Evolutionary conservation across 2,329 filamentous ascomycete genomes (phyloP), one percentile per base, ranked within the genome.

Genomic region (Allantophomopsis cytisporea): DNA sequence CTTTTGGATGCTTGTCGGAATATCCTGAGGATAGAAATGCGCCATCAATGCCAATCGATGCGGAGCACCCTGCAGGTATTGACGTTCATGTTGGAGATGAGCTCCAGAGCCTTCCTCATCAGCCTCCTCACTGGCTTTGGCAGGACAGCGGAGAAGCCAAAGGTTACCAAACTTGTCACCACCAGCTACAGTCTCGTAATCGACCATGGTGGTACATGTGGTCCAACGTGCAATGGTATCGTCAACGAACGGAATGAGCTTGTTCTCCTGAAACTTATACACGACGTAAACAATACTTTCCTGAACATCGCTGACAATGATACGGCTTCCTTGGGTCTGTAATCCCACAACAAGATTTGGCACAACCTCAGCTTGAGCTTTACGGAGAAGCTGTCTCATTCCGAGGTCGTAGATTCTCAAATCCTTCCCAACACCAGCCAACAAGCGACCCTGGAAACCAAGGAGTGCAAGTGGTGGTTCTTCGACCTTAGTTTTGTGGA

Each of bases 161-260:
- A 98, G 62, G 52, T 98, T 98, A 44, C 91, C 93, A 48, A 98
- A 99, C 56, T 95, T 96, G 64, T 99, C 91, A 30, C 89, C 89
- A 30, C 89, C 91, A 2, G 87, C 88, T 17, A 84, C 78, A 1
- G 91, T 94, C 57, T 98, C 91, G 59, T 98, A 99, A 61, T 99
- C 91, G 2, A 96, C 80, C 86, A 98, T 94, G 2, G 87, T 74
- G 1, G 83, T 82, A 49, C 83, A 83, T 1, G 86, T 94, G 1
- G 86, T 94, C 84, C 88, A 96, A 23, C 91, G 78, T 38, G 87
- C 71, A 44, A 95, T 73, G 6, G 80, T 82, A 56, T 99, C 91
- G 55, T 98, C 91, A 14, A 75, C 84, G 53, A 98, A 98, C 0
- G 89, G 83, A 43, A 98, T 93, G 36, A 98, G 68, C 51, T 82